Evolutionary conservation across 2,329 filamentous ascomycete species (phyloP), one percentile per base, ranked within the genome.

Genomic region (Aspergillus persii): DNA sequence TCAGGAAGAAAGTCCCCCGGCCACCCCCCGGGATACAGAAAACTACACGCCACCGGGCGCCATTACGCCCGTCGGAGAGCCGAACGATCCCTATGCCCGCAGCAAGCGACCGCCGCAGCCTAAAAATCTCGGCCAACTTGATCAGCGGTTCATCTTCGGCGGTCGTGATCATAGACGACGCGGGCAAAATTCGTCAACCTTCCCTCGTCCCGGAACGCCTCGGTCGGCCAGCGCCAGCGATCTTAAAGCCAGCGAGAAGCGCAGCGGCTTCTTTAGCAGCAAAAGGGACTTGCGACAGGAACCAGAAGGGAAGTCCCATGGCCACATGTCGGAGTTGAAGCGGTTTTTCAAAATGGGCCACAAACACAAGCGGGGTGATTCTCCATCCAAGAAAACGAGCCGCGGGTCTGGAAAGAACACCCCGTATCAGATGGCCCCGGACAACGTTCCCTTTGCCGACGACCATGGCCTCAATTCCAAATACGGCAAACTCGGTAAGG

Each of bases 401-500:
- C 80, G 84, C 7, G 82, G 85, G 12, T 72, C 79, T 15, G 80
- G 80, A 4, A 84, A 80, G 68, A 83, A 80, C 1, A 80, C 80
- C 8, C 77, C 80, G 2, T 81, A 84, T 61, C 88, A 89, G 68
- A 70, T 75, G 63, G 71, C 76, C 8, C 68, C 76, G 1, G 68
- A 76, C 26, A 80, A 72, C 62, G 86, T 96, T 55, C 95, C 95
- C 0, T 99, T 99, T 73, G 91, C 90, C 26, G 94, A 98, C 68
- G 94, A 98, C 66, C 93, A 98, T 71, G 92, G 92, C 3, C 80
- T 98, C 23, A 84, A 90, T 51, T 92, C 90, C 58, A 97, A 94
- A 71, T 99, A 98, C 73, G 95, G 95, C 50, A 98, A 97, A 72
- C 89, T 99, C 64, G 95, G 94, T 58, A 95, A 91, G 72, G 91